phyloP scores from a whole-genome alignment of 257 asterid genomes.

The Gentiana dahurica region DNA sequence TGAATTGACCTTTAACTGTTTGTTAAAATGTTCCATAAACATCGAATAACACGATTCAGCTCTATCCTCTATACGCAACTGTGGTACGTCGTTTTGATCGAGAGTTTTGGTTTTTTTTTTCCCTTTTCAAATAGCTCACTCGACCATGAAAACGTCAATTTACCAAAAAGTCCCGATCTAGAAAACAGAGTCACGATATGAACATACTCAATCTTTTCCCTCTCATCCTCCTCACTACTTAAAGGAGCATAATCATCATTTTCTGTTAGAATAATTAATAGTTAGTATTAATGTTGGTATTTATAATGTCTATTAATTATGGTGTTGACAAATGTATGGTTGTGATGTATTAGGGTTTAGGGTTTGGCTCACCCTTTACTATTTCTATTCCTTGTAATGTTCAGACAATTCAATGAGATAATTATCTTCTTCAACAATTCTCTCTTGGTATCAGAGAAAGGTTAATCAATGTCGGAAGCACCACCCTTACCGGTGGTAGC shows the following conservation, averaged over 20 bases:
- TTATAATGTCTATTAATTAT: no score
- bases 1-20: background rate
- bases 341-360: no score
- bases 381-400: no score
- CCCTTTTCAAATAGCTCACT: slow-evolving; percentile 22
- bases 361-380: no score
- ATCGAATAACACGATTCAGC: slow-evolving; percentile 16
- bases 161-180: slow-evolving; percentile 17
- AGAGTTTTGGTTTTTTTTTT: slow-evolving; percentile 15
- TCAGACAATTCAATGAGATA: no score
- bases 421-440: no score
- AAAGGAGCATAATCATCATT: slow-evolving; percentile 5
- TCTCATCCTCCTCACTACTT: background rate
- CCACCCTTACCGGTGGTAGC: no score
- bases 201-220: background rate
- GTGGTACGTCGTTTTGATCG: slow-evolving; percentile 19
- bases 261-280: no score
- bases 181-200: slow-evolving; percentile 17
- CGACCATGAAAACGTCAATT: slow-evolving; percentile 23
- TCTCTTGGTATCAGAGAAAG: no score
- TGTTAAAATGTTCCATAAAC: slow-evolving; percentile 16
- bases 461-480: no score
- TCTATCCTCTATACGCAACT: slow-evolving; percentile 16
- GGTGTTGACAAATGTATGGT: no score
- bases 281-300: no score